Evolutionary conservation across 495 filamentous ascomycete species (phyloP), one percentile per base, ranked within the genome.

Genomic region (Poronia punctata): DNA sequence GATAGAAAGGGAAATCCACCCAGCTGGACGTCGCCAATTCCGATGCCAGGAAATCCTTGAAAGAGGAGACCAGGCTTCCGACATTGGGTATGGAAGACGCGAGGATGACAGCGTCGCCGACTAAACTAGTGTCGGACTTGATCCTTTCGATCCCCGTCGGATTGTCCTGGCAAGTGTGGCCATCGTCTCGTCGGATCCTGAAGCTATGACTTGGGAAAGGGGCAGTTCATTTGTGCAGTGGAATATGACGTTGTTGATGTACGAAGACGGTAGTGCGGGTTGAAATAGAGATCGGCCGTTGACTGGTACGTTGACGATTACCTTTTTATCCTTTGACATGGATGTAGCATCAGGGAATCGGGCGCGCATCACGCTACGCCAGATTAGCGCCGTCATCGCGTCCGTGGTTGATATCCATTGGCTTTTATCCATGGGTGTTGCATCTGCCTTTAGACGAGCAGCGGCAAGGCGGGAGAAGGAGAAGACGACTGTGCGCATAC

Each of bases 381-480:
- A 33, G 5, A 33, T 33, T 3, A 16, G 30, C 30, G 30, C 30
- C 7, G 30, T 18, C 4, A 33, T 3, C 3, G 30, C 30, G 15
- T 33, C 30, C 11, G 16, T 33, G 8, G 30, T 17, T 33, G 30
- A 33, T 15, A 33, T 33, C 30, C 30, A 33, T 18, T 33, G n/a
- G n/a, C n/a, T 33, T n/a, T 17, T 17, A 18, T 33, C 15, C 8
- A 33, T 7, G 4, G 30, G 30, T 8, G 30, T 33, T 14, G 30
- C 30, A 17, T 15, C 30, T 5, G 30, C 30, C 14, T 33, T 33
- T 6, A 33, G 11, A 11, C 8, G 14, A 33, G 30, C 30, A 17
- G 5, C 14, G 15, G 7, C 8, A 3, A 8, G 11, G 3, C 6
- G 4, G 15, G 30, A 33, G 30, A 33, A 33, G 3, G 30, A 33